Base-by-base conservation (phyloP, 495 filamentous ascomycete species). In the Penicillium robsamsonii region DNA sequence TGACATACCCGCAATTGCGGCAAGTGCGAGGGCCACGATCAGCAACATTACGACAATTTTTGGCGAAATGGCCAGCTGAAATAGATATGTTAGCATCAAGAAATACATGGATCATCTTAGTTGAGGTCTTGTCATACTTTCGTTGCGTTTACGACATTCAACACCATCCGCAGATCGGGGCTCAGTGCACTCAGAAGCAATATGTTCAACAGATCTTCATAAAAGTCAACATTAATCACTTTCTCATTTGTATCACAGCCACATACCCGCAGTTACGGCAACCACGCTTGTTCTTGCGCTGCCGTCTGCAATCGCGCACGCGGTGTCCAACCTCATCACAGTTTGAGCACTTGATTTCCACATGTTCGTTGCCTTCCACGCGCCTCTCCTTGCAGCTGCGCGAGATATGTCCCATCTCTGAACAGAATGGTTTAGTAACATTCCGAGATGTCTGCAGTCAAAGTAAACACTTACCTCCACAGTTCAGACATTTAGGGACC, bases 221-320 rank as follows among this genome's bases (percentile, higher is more conserved):
- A 1, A 44, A 49, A 30, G 60, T 63, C 31, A 75, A 35, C 45
- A 50, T 51, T 27, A 43, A 22, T 35, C 38, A 6, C 1, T 13
- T 17, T 53, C 20, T 8, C 40, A 29, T 48, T 20, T 55, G 44
- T 22, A 31, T 33, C 11, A 20, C 30, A 30, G 9, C 11, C 42
- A 77, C 81, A 51, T 78, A 85, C 81, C 84, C 84, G 81, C 92
- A 97, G 67, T 96, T 96, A 59, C 85, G 86, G 76, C 92, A 97
- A 17, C 82, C 84, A 57, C 79, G 84, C 53, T 75, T 81, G 66
- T 84, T 78, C 78, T 56, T 77, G 72, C 71, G 57, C 53, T 77
- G 68, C 56, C 88, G 81, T 60, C 87, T 65, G 75, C 92, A 96
- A 56, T 75, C 70, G 64, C 86, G 90, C 31, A 76, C 59, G 22